Base-by-base conservation (phyloP, 352 stramenopile species). In the Phytopythium aichiense region DNA sequence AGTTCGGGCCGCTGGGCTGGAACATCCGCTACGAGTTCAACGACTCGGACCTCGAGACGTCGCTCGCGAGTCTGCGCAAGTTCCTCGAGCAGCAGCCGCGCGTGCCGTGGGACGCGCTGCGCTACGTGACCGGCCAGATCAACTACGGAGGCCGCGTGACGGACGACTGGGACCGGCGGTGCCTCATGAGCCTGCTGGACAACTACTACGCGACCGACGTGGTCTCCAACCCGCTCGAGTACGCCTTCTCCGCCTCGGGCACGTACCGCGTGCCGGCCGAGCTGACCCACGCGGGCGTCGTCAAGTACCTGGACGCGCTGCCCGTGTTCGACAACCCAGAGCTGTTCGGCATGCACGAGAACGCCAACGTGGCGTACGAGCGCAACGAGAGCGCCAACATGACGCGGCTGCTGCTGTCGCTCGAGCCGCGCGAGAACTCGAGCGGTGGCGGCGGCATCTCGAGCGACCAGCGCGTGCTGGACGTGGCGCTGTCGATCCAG, bases 1-100 rank as follows among this genome's bases (percentile, higher is more conserved):
- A 98, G 60, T 98, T 98, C 60, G 94, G 94, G 0, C 77, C 94
- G 18, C 73, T 98, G 2, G 94, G 94, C 11, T 98, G 94, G 94
- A 98, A 98, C 64, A 98, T 98, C 69, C 84, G 84, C 56, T 98
- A 98, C 65, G 94, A 97, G 56, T 98, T 98, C 71, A 97, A 98
- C 66, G 95, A 98, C 61, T 96, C 89, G 9, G 94, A 98, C 70
- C 72, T 98, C 7, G 92, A 98, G 76, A 98, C 94, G 28, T 97
- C 87, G 16, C 79, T 98, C 12, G 86, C 81, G 20, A 94, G 92
- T 63, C 63, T 98, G 13, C 84, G 76, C 9, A 93, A 95, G 40
- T 98, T 98, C 63, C 64, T 98, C 7, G 77, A 95, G 50, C 89
- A 98, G 63, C 90, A 98, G 73, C 79, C 84, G 7, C 68, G 76